phyloP scores from a whole-genome alignment of 2,329 filamentous ascomycete species.

The Talaromyces funiculosus region DNA sequence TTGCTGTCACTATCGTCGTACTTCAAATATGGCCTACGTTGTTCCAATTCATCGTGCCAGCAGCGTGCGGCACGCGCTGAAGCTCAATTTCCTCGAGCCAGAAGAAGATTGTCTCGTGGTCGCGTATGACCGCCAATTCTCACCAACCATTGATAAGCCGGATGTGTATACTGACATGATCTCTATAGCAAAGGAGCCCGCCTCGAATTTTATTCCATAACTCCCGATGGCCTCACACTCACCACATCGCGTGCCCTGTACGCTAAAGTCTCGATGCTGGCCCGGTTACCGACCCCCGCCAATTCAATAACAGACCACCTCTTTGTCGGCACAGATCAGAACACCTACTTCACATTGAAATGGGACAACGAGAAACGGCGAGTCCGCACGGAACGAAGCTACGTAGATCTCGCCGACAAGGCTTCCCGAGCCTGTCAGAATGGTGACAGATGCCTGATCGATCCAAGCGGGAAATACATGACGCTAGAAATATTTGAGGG shows the following conservation, averaged over 20 bases:
- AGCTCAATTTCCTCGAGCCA: conserved; percentile 66
- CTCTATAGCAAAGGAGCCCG: conserved; percentile 70
- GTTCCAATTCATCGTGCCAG: conserved; percentile 89
- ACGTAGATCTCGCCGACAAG: conserved; percentile 56
- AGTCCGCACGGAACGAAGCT: conserved; percentile 53
- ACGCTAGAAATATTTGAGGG: conserved; percentile 65
- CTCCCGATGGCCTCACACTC: conserved; percentile 55
- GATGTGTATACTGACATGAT: neutral
- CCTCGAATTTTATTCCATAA: conserved; percentile 73
- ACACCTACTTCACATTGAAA: conserved; percentile 81
- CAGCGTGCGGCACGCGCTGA: conserved; percentile 83
- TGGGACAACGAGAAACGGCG: conserved; percentile 63
- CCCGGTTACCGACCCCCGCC: conserved; percentile 51
- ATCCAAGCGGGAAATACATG: conserved; percentile 67
- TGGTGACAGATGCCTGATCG: conserved; percentile 74
- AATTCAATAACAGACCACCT: conserved; percentile 73
- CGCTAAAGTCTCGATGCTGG: conserved; percentile 79
- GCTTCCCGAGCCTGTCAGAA: conserved; percentile 69
- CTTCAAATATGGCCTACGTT: conserved; percentile 76
- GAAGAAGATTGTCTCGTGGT: conserved; percentile 78
- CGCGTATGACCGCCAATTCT: conserved; percentile 57
- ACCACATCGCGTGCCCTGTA: conserved; percentile 68
- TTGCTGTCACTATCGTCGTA: neutral
- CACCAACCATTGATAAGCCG: neutral
- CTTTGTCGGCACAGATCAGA: conserved; percentile 85